Percentiles rank a stretch among this genome's conserved stretches.
Evolutionary conservation across 1,139 yeast species (phyloP).

Genomic region (Hemisphaericaspora xylofermentans): DNA sequence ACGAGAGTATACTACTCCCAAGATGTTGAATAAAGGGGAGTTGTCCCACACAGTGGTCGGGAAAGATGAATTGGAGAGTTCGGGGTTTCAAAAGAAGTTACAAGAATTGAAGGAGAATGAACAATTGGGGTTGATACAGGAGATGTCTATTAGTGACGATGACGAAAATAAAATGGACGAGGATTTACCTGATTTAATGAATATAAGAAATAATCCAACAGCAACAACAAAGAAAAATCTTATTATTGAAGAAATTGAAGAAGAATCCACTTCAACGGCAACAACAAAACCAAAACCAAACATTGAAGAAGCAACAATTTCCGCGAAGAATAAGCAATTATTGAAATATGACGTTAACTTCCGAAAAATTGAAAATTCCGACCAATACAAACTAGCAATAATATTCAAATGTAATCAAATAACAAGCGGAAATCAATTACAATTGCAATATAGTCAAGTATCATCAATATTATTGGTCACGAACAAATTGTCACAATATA

Average conservation of each 20-base stretch:
- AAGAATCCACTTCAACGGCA: not conserved
- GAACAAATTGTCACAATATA: not conserved
- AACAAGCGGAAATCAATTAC: conserved; percentile 1
- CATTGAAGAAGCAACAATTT: not conserved
- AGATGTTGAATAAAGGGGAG: conserved; percentile 61
- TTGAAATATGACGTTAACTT: conserved; percentile 5
- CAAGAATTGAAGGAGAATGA: conserved; percentile 39
- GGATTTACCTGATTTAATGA: conserved; percentile 21
- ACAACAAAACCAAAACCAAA: not conserved
- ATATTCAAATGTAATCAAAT: conserved; percentile 4
- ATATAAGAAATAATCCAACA: conserved; percentile 10
- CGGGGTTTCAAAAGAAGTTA: conserved; percentile 33
- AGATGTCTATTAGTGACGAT: conserved; percentile 23
- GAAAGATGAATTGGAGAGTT: conserved; percentile 29
- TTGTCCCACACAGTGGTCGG: conserved; percentile 36
- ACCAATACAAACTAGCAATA: conserved; percentile 5
- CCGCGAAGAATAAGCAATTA: not conserved
- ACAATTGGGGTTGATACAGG: conserved; percentile 42
- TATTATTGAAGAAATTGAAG: conserved; percentile 41
- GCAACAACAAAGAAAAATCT: conserved; percentile 21
- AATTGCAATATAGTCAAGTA: conserved; percentile 4
- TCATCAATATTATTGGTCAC: conserved; percentile 3
- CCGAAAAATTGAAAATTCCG: conserved; percentile 3
- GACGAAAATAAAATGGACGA: conserved; percentile 16
- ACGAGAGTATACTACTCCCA: conserved; percentile 53